Base-by-base conservation (phyloP, 1,284 basidiomycete species). In the Macrocystidia cucumis region DNA sequence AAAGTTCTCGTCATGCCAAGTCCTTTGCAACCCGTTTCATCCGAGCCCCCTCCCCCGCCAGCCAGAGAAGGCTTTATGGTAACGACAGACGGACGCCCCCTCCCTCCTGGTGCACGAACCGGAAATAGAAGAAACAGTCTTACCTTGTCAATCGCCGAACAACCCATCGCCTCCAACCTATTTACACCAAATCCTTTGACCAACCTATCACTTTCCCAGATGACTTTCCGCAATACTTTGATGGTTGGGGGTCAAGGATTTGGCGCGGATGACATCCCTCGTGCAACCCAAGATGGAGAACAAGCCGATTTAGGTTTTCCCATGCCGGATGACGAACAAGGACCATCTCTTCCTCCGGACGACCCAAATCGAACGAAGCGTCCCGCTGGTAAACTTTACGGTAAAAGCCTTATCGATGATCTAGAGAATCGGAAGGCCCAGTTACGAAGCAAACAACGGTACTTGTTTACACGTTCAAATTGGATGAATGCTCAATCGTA, bases 1-100 rank as follows among this genome's bases (percentile, higher is more conserved):
- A 90, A 89, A 54, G 67, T 90, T 17, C 74, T 89, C 30, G 78
- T 89, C 39, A 89, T 89, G 85, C 85, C 85, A 9, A 87, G 83
- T 47, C 85, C 86, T 3, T 59, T 89, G 34, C 86, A 88, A 51
- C 59, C 63, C 28, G 51, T 60, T n/a, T 44, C 59, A n/a, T 30
- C 57, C 30, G 44, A 54, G 22, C 44, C 57, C 35, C 44, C 57
- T 5, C 50, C 56, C 2, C 47, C 60, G 5, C 47, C 50, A 12
- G 48, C 51, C 4, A 60, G 63, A 28, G 73, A 72, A 32, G 80
- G 78, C 9, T 85, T 88, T 51, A 62, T 76, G 44, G 45, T 73
- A 14, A 68, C 78, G 5, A 62, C 68, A 13, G 78, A 86, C 51
- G 80, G 73, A 0, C 70, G 76, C 30, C 82, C 84, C 21, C 59